These are phyloP conservation scores for Coemansia sp. DNA, from an alignment of 371 early-diverging fungal genomes.

Conservation along the genomic window DNA sequence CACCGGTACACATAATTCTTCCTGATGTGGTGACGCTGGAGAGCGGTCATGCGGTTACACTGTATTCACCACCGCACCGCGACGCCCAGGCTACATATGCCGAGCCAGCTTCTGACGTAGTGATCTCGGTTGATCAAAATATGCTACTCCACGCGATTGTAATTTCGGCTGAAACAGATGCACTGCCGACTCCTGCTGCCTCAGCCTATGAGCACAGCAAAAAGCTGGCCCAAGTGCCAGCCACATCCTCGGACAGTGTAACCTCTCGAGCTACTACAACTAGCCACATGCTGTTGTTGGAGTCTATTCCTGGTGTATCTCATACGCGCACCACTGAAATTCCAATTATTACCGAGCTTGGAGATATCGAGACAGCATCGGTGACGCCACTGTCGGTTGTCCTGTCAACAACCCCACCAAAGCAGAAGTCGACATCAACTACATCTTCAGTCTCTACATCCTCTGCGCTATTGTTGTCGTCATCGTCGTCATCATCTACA, in stretches of 20 bases:
- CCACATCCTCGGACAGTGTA: not conserved
- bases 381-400: not conserved
- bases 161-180: not conserved
- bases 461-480: not conserved
- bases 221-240: not conserved
- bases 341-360: not conserved
- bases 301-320: not conserved
- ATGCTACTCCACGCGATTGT: constrained; percentile 18
- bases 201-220: not conserved
- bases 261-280: not conserved
- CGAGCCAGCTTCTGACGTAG: constrained; percentile 2
- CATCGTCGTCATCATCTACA: not conserved
- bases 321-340: constrained; percentile 1
- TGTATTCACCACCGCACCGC: constrained; percentile 17
- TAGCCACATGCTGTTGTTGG: not conserved
- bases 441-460: too few species aligned
- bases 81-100: not conserved
- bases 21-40: constrained; percentile 32
- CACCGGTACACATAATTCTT: constrained; percentile 25
- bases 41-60: constrained; percentile 11
- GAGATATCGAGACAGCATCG: not conserved
- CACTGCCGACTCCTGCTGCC: not conserved
- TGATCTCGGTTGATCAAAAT: constrained; percentile 24
- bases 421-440: not conserved
- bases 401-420: not conserved